A percentile compares a stretch with the other conserved stretches of the same genome.
phyloP scores from a whole-genome alignment of 495 filamentous ascomycete genomes.

The Cenococcum geophilum region DNA sequence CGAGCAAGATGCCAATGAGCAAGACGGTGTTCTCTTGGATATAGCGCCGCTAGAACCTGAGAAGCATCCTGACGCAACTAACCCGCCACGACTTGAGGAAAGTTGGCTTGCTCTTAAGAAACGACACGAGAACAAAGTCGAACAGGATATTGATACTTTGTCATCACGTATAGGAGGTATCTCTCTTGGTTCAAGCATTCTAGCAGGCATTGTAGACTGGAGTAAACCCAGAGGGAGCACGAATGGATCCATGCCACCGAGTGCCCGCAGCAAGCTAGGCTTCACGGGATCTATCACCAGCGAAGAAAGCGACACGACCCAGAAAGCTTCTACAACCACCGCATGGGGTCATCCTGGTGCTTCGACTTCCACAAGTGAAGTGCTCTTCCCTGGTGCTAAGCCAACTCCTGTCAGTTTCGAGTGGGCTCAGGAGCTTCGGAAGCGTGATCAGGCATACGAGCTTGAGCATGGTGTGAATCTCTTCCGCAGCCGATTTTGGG shows the following conservation, averaged over 20 bases:
- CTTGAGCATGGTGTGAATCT: conserved; percentile 26
- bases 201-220: no score
- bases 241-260: background rate
- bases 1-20: background rate
- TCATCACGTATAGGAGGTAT: no score
- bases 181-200: no score
- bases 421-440: conserved; percentile 6
- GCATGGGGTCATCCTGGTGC: background rate
- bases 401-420: conserved; percentile 15
- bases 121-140: no score
- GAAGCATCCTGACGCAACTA: background rate
- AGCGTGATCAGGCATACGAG: conserved; percentile 14
- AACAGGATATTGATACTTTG: no score
- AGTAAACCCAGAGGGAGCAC: background rate
- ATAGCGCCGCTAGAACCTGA: conserved; percentile 1
- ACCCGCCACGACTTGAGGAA: background rate
- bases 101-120: background rate
- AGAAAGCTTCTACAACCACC: conserved; percentile 4
- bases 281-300: background rate
- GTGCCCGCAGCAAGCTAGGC: background rate
- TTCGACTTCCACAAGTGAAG: background rate
- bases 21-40: background rate
- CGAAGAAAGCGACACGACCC: background rate
- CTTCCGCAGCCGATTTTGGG: conserved; percentile 34
- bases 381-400: conserved; percentile 30